Percentiles rank a stretch among this genome's conserved stretches.
These are phyloP conservation scores for Fusarium continuum DNA, from an alignment of 2,329 filamentous ascomycete species.

Conservation along the genomic window DNA sequence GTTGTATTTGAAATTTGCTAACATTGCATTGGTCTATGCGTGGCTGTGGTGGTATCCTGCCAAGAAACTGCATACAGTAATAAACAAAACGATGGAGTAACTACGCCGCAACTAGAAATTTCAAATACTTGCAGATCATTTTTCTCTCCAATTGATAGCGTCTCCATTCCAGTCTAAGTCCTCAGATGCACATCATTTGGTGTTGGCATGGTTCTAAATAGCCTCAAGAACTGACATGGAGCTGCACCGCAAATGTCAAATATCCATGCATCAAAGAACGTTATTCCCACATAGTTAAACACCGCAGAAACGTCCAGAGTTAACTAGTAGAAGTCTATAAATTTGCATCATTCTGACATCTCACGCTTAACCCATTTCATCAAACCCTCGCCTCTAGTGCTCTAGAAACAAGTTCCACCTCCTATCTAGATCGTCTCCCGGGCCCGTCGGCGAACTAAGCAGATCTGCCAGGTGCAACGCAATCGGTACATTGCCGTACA, in stretches of 20 bases:
- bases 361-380: conserved; percentile 1
- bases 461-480: neutral
- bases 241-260: neutral
- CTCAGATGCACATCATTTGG: conserved; percentile 12
- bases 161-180: neutral
- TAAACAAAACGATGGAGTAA: no score
- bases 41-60: conserved; percentile 6
- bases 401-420: conserved; percentile 6
- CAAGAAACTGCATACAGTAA: conserved; percentile 3
- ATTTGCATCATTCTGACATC: conserved; percentile 4
- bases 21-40: neutral
- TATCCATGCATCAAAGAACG: neutral
- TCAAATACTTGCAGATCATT: neutral
- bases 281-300: conserved; percentile 2
- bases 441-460: conserved; percentile 1
- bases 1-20: neutral
- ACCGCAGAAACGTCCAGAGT: neutral
- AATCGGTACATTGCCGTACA: neutral
- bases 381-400: neutral
- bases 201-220: neutral
- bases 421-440: neutral
- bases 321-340: neutral
- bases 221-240: neutral
- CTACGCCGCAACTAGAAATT: conserved; percentile 2
- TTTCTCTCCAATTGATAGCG: neutral